Conservation (phyloP, 2,329 filamentous ascomycete genomes). For the Didymosphaeria variabile region DNA sequence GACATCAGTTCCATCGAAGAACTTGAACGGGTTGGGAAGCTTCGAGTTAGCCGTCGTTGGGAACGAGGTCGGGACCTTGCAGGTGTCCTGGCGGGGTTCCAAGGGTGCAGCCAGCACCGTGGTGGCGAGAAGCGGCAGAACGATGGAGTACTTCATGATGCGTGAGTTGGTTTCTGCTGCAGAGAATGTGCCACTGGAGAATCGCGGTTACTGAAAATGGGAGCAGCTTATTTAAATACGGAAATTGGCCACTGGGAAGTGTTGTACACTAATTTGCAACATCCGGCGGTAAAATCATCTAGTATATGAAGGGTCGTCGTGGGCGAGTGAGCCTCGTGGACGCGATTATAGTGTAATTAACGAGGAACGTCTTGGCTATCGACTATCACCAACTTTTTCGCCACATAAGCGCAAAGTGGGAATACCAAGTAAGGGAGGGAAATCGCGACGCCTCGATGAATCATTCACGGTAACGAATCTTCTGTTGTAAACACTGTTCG, state of each 20-base stretch:
- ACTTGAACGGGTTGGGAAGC: conserved; percentile 51
- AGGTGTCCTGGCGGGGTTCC: conserved; percentile 42
- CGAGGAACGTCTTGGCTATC: conserved; percentile 33
- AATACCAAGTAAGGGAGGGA: background rate
- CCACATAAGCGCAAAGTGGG: conserved; percentile 20
- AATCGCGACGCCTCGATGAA: background rate
- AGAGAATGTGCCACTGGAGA: conserved; percentile 21
- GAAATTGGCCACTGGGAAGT: conserved; percentile 12
- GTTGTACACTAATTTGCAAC: conserved; percentile 19
- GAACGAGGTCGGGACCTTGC: conserved; percentile 42
- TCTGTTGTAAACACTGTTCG: background rate
- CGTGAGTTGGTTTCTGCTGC: conserved; percentile 11
- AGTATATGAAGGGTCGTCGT: conserved; percentile 35
- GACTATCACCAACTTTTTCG: conserved; percentile 15
- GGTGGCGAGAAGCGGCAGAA: conserved; percentile 41
- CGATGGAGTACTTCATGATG: conserved; percentile 46
- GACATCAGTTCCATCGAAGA: conserved; percentile 47
- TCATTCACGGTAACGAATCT: background rate
- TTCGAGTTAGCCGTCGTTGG: conserved; percentile 42
- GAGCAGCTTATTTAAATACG: conserved; percentile 27
- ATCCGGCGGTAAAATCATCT: conserved; percentile 35
- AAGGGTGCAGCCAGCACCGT: conserved; percentile 41
- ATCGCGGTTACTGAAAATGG: conserved; percentile 12
- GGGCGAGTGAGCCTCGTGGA: conserved; percentile 33
- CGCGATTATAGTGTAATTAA: conserved; percentile 42